Base-by-base conservation (phyloP, 2,329 filamentous ascomycete species). In the Dactylellina cionopaga region DNA sequence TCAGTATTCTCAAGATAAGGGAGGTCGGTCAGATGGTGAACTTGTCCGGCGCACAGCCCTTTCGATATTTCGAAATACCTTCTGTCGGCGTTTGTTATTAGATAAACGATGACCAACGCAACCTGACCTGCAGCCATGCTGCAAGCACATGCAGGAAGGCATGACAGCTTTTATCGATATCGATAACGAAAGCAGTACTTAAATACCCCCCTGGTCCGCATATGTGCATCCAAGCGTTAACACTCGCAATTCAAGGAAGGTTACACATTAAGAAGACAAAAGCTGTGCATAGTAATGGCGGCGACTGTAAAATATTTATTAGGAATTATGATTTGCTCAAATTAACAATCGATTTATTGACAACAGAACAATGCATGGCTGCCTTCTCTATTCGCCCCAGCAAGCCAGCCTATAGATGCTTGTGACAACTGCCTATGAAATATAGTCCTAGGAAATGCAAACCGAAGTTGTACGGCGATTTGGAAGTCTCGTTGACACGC, bases 81-180 rank as follows among this genome's bases (percentile, higher is more conserved):
- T 46, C 41, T 41, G 39, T 43, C 33, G 33, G 35, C 46, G 49
- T 19, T n/a, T 49, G 49, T 46, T 59, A 52, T 44, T 66, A 66
- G 60, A 65, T 47, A 55, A 59, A 52, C 54, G n/a, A 52, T 52
- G 44, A 59, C 43, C 63, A 69, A 70, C 65, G 66, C 59, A 71
- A 63, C 46, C n/a, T n/a, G n/a, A n/a, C 49, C 43, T 71, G 66
- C 58, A 63, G 65, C 37, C 58, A 19, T 35, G 31, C 43, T 55
- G 41, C 49, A 54, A 39, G 60, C 49, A 64, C 49, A 65, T 55
- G 51, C 37, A 41, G 27, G 27, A 55, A 47, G 13, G 37, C 39
- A 44, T 25, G 41, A 43, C 39, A 47, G 37, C 41, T 44, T 58
- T 60, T 33, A 56, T 66, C 51, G 60, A 65, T 66, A 66, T 55